phyloP scores from a whole-genome alignment of 2,329 filamentous ascomycete species.

The Pseudogymnoascus verrucosus region DNA sequence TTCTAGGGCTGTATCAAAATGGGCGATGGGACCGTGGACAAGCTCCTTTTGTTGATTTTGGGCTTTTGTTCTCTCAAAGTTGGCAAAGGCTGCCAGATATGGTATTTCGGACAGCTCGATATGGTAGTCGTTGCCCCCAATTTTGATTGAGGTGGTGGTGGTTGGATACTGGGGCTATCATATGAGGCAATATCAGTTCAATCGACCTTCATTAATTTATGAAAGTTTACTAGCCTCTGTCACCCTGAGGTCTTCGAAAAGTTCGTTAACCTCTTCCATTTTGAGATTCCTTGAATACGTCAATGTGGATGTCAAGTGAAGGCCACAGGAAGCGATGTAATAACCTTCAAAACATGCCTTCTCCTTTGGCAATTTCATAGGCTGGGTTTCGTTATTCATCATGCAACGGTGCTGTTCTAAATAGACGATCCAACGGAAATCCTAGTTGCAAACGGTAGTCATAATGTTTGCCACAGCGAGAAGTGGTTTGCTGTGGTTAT shows the following conservation, averaged over 20 bases:
- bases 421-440: neutral
- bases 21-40: constrained; percentile 20
- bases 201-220: neutral
- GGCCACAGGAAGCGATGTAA: no score
- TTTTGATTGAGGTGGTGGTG: neutral
- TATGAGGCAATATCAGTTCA: neutral
- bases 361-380: neutral
- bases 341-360: neutral
- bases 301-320: neutral
- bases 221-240: neutral
- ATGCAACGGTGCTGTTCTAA: neutral
- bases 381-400: neutral
- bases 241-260: neutral
- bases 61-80: constrained; percentile 15
- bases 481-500: neutral
- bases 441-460: neutral
- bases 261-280: neutral
- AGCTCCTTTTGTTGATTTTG: constrained; percentile 20
- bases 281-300: neutral
- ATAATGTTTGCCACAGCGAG: neutral
- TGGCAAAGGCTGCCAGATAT: neutral
- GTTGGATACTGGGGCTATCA: neutral
- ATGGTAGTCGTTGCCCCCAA: neutral
- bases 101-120: neutral
- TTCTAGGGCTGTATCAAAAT: constrained; percentile 23